Conservation (phyloP, 1,284 basidiomycete species). For the Leccinum fallax region DNA sequence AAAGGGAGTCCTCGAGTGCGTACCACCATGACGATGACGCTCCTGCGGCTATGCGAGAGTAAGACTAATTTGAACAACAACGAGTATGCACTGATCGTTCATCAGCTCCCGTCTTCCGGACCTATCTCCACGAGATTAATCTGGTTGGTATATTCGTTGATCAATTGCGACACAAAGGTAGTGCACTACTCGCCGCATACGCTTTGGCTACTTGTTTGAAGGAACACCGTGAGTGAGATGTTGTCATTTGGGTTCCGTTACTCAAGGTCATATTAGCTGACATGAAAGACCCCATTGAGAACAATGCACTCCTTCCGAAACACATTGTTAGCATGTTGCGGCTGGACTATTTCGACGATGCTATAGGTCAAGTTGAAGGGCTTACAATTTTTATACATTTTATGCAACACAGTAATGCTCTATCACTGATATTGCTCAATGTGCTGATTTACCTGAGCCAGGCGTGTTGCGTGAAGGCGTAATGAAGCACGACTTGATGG, state of each 20-base stretch:
- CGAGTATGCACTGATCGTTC: constrained; percentile 2
- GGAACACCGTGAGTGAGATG: constrained; percentile 11
- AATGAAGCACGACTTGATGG: constrained; percentile 9
- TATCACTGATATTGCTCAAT: too few species aligned
- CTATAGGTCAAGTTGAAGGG: constrained; percentile 15
- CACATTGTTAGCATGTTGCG: constrained; percentile 17
- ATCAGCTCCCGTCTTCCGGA: constrained; percentile 9
- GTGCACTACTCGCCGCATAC: constrained; percentile 18
- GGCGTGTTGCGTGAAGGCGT: constrained; percentile 20
- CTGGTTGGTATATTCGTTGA: constrained; percentile 11
- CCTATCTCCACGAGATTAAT: background rate
- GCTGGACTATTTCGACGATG: constrained; percentile 19
- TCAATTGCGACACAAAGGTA: constrained; percentile 12
- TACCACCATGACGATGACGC: constrained; percentile 24
- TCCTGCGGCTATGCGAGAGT: constrained; percentile 20
- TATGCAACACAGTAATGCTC: constrained; percentile 17
- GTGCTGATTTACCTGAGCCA: constrained; percentile 11
- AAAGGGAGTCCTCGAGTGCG: constrained; percentile 14
- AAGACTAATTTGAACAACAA: background rate
- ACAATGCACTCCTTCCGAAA: constrained; percentile 3
- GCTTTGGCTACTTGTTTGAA: constrained; percentile 19
- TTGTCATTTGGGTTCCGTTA: background rate
- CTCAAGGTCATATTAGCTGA: constrained; percentile 13
- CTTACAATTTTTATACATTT: constrained; percentile 14
- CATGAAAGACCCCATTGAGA: constrained; percentile 10